Conservation (phyloP, 2,329 filamentous ascomycete genomes). For the Leptographium wingfieldii region DNA sequence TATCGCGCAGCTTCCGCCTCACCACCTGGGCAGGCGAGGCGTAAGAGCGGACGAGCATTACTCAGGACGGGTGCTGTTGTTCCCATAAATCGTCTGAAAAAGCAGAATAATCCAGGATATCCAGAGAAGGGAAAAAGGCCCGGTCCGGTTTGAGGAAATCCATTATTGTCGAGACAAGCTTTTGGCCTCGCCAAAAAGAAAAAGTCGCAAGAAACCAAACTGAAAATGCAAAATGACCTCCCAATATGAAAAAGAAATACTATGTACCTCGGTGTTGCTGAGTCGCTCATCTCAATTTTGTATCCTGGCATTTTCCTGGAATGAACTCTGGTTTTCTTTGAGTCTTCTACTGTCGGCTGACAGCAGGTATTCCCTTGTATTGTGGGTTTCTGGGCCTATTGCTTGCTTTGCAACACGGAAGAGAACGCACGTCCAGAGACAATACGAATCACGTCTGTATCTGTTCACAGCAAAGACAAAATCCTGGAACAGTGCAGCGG, state of each 20-base stretch:
- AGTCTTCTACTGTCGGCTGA: background rate
- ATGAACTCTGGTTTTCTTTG: background rate
- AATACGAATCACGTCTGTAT: conserved; percentile 3
- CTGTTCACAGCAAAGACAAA: background rate
- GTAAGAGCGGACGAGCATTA: too few relatives aligned
- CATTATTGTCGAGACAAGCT: background rate
- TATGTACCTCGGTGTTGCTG: conserved; percentile 49
- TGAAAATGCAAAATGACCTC: conserved; percentile 19
- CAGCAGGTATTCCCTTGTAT: background rate
- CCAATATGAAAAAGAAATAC: conserved; percentile 30
- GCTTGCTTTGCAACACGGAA: background rate
- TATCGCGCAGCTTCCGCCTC: too few relatives aligned
- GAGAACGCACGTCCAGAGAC: background rate
- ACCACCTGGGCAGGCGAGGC: too few relatives aligned
- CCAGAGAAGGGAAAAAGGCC: background rate
- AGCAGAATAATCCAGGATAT: conserved; percentile 2
- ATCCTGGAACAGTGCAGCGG: background rate
- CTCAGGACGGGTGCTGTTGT: too few relatives aligned
- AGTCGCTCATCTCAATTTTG: conserved; percentile 45
- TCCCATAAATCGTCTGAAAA: background rate
- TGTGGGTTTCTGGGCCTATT: background rate
- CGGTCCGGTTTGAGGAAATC: background rate
- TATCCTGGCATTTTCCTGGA: conserved; percentile 34
- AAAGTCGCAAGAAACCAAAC: conserved; percentile 16
- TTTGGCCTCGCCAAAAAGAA: conserved; percentile 4